Evolutionary conservation across 768 basidiomycete species (phyloP).

Genomic region (Galerina sulciceps): DNA sequence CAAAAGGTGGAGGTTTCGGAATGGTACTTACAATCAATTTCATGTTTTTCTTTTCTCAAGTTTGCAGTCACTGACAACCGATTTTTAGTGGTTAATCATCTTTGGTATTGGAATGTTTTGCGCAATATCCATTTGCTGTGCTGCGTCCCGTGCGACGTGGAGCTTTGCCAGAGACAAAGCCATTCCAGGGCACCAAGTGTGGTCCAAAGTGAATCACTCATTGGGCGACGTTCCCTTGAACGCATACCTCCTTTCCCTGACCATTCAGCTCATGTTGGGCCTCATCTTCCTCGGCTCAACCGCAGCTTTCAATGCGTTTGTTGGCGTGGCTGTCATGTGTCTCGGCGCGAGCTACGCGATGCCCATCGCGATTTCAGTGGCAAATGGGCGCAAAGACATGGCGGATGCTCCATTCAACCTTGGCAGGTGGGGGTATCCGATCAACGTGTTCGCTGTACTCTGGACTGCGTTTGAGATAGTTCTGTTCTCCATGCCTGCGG

Average conservation of each 20-base stretch:
- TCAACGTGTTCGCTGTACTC: slow-evolving; percentile 57
- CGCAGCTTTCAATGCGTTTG: slow-evolving; percentile 71
- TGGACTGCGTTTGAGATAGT: slow-evolving; percentile 68
- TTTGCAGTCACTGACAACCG: background rate
- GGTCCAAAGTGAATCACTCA: slow-evolving; percentile 47
- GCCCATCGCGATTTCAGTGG: slow-evolving; percentile 59
- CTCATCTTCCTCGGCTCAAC: slow-evolving; percentile 65
- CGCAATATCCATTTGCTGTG: slow-evolving; percentile 67
- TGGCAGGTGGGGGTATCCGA: slow-evolving; percentile 45
- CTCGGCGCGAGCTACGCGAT: slow-evolving; percentile 67
- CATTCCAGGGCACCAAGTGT: slow-evolving; percentile 55
- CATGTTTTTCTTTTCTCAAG: slow-evolving; percentile 24
- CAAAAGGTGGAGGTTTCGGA: slow-evolving; percentile 63
- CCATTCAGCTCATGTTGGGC: slow-evolving; percentile 61
- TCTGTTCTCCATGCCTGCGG: slow-evolving; percentile 71
- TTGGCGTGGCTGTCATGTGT: slow-evolving; percentile 69
- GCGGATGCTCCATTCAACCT: slow-evolving; percentile 54
- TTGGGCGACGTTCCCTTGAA: slow-evolving; percentile 57
- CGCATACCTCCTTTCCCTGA: slow-evolving; percentile 61
- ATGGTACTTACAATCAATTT: slow-evolving; percentile 45
- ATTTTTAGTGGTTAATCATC: slow-evolving; percentile 36
- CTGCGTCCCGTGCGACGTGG: slow-evolving; percentile 73
- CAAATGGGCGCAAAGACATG: slow-evolving; percentile 46
- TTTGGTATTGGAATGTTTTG: slow-evolving; percentile 64
- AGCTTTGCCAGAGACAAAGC: slow-evolving; percentile 72